Base-by-base conservation (phyloP, 345 rosid genomes). In the Euphorbia lathyris region DNA sequence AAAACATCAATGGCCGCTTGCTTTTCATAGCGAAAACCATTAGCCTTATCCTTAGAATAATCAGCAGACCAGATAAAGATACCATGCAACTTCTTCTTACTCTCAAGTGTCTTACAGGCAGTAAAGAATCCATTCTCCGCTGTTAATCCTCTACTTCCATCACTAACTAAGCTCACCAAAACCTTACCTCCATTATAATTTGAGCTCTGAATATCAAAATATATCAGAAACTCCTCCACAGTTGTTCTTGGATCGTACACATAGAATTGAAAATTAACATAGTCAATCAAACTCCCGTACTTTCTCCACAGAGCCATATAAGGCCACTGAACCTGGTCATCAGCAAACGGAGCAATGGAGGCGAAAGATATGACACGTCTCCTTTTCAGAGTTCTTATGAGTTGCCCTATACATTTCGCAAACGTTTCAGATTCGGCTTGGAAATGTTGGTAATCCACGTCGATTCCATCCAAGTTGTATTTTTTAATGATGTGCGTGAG, bases 61-160 rank as follows among this genome's bases (percentile, higher is more conserved):
- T 67, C 62, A 32, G 70, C 60, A 12, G 70, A 52, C 70, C 70
- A 67, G 23, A 67, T 20, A 56, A 67, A 67, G 17, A 67, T 67
- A 7, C 70, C 70, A 53, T 52, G 30, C 13, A 67, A 34, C 14
- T 34, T n/a, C 1, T 67, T 36, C 71, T 67, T n/a, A 14, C 52
- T 67, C 71, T 67, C 20, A 53, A 67, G 71, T 36, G 42, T 55
- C 0, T 29, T 53, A 23, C 62, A 67, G 22, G 62, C 71, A 4
- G 52, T 67, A 23, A 67, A 67, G 62, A 67, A 67, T 7, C 71
- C 71, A 14, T 67, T 3, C 9, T 58, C 16, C 0, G 71, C 61
- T 11, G 71, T 25, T 55, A 67, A 36, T 4, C 71, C 71, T 6
- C 71, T 51, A 26, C 71, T 67, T 32, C 62, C 71, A 36, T 38